Base-by-base conservation (phyloP, 2,329 filamentous ascomycete species). In the Pseudogymnoascus sp. region DNA sequence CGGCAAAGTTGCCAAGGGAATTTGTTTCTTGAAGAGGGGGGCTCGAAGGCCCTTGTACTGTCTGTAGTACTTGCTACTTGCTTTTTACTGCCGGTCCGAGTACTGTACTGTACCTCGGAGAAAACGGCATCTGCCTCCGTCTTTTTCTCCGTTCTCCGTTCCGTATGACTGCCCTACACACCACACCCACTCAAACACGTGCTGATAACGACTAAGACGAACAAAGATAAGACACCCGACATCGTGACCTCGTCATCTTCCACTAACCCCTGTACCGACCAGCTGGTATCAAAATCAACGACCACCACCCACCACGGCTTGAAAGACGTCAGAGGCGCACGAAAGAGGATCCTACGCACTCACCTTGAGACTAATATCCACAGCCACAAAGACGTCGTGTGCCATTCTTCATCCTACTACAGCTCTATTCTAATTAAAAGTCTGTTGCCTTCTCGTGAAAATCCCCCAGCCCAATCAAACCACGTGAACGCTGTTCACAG, bases 241-340 rank as follows among this genome's bases (percentile, higher is more conserved):
- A 52, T 52, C 41, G 41, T 52, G 41, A 52, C 41, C 12, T 52
- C 41, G 41, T 52, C 41, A 30, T 52, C 41, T 48, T 48, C 13
- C 41, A 26, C 19, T 7, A 48, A 48, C 41, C 41, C 41, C 41
- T 48, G 41, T 48, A 23, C 41, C n/a, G 15, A 23, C 41, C 41
- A 13, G 41, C 21, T 48, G 39, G 41, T 48, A 21, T 28, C 13
- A 21, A n/a, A 28, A 21, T 28, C 13, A 21, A n/a, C 12, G 8
- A 28, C 26, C 7, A 28, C 23, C 23, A 28, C 39, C 7, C 19
- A 28, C 23, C 23, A 28, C 39, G 13, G 10, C 18, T 28, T 48
- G 28, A 10, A 48, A 48, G 41, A 48, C 41, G 41, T 52, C 41
- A 52, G 41, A 30, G 41, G 41, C 41, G 41, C 41, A 18, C 23